Base-by-base conservation (phyloP, 2,329 filamentous ascomycete genomes). In the Aspergillus nomiae region DNA sequence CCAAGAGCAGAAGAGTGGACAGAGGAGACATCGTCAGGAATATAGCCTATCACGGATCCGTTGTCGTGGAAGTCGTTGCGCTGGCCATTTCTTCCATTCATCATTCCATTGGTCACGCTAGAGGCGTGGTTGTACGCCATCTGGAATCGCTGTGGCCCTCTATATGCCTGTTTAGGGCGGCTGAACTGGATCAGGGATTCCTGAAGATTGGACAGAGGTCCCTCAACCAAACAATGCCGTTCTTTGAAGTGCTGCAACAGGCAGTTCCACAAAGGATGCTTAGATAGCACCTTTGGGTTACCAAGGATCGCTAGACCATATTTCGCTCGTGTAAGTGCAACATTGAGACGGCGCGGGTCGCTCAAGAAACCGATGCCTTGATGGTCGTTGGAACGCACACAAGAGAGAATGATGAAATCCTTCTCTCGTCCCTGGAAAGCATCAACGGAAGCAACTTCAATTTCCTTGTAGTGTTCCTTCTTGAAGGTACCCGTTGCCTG, bases 401-500 rank as follows among this genome's bases (percentile, higher is more conserved):
- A 99, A 65, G 95, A 98, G 36, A 99, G 84, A 45, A 99, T 94
- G 73, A 99, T 99, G 74, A 97, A 99, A 76, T 99, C 95, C 82
- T 99, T 99, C 81, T 99, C 95, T 83, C 95, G 91, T 58, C 95
- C 95, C 77, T 99, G 95, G 86, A 99, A 99, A 24, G 95, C 95
- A 82, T 99, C 95, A 43, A 99, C 95, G 0, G 94, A 98, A 5
- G 95, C 95, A 46, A 99, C 95, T 78, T 99, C 95, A 28, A 99
- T 94, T 74, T 98, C 94, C 81, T 98, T 98, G 84, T 99, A 99
- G 72, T 90, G 88, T 76, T 99, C 95, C 82, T 99, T 99, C 83
- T 96, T 97, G 84, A 96, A 97, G 0, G 92, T 96, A 58, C 95
- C 95, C 14, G 91, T 95, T 66, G 94, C 93, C 80, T 99, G 95